Conservation (phyloP, 129 eudicot genomes). For the Flaveria robusta region DNA sequence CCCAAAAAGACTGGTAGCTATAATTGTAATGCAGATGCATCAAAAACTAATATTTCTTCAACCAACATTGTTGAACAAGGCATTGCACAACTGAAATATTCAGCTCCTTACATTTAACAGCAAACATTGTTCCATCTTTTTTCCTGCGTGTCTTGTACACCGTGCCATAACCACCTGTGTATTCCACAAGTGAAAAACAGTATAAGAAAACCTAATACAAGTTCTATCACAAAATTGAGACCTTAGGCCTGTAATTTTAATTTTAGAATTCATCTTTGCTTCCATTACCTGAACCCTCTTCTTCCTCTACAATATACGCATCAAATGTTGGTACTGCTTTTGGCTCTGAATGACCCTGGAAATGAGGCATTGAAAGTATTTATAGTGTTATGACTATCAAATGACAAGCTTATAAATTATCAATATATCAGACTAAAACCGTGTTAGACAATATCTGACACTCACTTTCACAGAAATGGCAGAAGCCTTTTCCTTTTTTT, state of each 20-base stretch:
- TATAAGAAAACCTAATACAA: not conserved
- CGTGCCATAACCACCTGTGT: constrained; percentile 97
- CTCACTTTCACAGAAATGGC: constrained; percentile 43
- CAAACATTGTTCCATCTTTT: constrained; percentile 76
- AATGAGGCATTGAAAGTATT: constrained; percentile 25
- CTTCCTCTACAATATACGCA: constrained; percentile 66
- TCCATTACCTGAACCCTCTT: constrained; percentile 95
- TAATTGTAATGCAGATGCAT: constrained; percentile 6
- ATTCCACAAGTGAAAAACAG: constrained; percentile 12
- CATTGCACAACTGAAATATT: not conserved
- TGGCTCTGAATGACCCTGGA: constrained; percentile 56
- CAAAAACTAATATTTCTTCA: not conserved
- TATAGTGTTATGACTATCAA: constrained; percentile 11
- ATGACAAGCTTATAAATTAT: constrained; percentile 11
- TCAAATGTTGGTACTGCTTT: constrained; percentile 68
- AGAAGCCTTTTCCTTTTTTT: constrained; percentile 39
- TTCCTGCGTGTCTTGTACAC: constrained; percentile 88
- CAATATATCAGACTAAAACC: constrained; percentile 24
- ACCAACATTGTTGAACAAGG: constrained; percentile 10
- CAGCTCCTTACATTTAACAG: constrained; percentile 81
- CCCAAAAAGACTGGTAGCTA: not conserved
- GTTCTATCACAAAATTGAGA: not conserved
- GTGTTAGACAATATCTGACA: constrained; percentile 6
- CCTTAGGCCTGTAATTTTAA: not conserved
- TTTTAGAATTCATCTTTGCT: not conserved